phyloP scores from a whole-genome alignment of 805 yeast species.

The Ogataea ramenticola region DNA sequence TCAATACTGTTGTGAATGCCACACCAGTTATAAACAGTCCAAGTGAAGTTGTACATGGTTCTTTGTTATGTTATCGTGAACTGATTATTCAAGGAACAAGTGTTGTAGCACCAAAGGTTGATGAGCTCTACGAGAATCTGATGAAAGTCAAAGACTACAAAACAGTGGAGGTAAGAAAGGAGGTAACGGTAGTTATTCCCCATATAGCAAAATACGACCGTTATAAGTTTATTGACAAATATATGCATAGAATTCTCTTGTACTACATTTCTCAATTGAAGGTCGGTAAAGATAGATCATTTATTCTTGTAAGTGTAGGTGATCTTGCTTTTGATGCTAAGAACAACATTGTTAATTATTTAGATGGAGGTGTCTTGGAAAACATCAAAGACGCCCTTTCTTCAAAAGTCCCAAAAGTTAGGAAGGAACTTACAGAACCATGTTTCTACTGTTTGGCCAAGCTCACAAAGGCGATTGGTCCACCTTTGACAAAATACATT shows the following conservation, averaged over 20 bases:
- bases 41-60: slow-evolving; percentile 77
- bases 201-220: slow-evolving; percentile 74
- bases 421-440: slow-evolving; percentile 76
- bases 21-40: slow-evolving; percentile 15
- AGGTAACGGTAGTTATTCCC: slow-evolving; percentile 80
- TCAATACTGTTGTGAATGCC: not conserved
- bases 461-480: slow-evolving; percentile 83
- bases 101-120: slow-evolving; percentile 63
- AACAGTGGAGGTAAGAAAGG: slow-evolving; percentile 67
- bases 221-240: slow-evolving; percentile 66
- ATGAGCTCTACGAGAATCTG: slow-evolving; percentile 69
- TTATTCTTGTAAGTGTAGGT: slow-evolving; percentile 77
- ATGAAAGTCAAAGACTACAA: slow-evolving; percentile 72
- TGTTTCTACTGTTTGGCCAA: slow-evolving; percentile 85
- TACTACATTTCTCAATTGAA: slow-evolving; percentile 75
- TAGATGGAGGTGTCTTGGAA: slow-evolving; percentile 83
- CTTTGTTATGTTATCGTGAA: slow-evolving; percentile 76
- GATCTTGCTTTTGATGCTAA: slow-evolving; percentile 75
- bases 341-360: slow-evolving; percentile 76
- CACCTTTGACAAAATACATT: slow-evolving; percentile 83
- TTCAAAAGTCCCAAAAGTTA: slow-evolving; percentile 47
- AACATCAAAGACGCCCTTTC: slow-evolving; percentile 74
- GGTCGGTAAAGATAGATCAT: slow-evolving; percentile 62
- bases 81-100: slow-evolving; percentile 65
- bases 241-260: slow-evolving; percentile 70